Percentiles rank a stretch among this genome's conserved stretches.
Conservation (phyloP, 2,329 filamentous ascomycete species). For the Fusarium sp. region DNA sequence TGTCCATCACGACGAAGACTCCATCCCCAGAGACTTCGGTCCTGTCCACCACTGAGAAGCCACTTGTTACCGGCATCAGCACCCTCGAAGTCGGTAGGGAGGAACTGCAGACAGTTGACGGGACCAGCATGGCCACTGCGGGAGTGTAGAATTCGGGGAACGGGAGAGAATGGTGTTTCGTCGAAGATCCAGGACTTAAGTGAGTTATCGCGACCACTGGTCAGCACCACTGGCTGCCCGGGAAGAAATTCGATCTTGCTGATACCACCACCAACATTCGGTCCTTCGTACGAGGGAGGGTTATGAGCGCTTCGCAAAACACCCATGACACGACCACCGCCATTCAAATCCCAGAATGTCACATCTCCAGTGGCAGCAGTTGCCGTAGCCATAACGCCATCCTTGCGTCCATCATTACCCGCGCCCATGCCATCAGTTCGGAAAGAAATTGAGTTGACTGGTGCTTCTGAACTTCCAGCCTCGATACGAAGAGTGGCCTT, state of each 20-base stretch:
- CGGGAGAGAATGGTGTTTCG: slow-evolving; percentile 86
- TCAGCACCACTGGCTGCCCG: slow-evolving; percentile 90
- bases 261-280: slow-evolving; percentile 78
- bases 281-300: slow-evolving; percentile 70
- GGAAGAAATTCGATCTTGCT: slow-evolving; percentile 90
- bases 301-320: slow-evolving; percentile 90
- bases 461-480: slow-evolving; percentile 72
- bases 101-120: slow-evolving; percentile 84
- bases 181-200: slow-evolving; percentile 98
- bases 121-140: slow-evolving; percentile 91
- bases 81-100: slow-evolving; percentile 90
- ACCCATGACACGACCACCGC: slow-evolving; percentile 87
- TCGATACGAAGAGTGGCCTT: slow-evolving; percentile 78
- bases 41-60: slow-evolving; percentile 89
- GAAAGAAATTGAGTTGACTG: slow-evolving; percentile 88
- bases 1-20: slow-evolving; percentile 95
- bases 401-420: slow-evolving; percentile 84
- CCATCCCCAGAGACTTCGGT: slow-evolving; percentile 96
- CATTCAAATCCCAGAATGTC: slow-evolving; percentile 95
- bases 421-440: slow-evolving; percentile 90
- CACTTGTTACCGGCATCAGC: slow-evolving; percentile 92
- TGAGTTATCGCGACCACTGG: slow-evolving; percentile 92
- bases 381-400: slow-evolving; percentile 95
- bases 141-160: slow-evolving; percentile 86
- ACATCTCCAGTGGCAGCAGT: slow-evolving; percentile 85